These are phyloP conservation scores for Rhodofomes roseus DNA, from an alignment of 1,284 basidiomycete species.

Conservation along the genomic window DNA sequence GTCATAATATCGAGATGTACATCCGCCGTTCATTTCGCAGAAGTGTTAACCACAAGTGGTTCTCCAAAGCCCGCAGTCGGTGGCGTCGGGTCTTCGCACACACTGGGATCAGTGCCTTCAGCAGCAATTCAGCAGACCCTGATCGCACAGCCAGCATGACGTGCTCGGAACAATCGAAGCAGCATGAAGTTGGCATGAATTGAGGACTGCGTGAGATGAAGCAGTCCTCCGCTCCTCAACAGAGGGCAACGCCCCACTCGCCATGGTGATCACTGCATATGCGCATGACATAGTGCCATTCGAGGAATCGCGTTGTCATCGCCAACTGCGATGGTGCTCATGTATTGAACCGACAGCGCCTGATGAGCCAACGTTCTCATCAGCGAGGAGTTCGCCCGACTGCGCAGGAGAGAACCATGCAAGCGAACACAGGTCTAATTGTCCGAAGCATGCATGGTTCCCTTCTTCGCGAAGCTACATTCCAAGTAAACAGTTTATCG, in stretches of 20 bases:
- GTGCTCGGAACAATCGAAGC: conserved; percentile 3
- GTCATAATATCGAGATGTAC: not conserved
- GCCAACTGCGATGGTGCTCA: not conserved
- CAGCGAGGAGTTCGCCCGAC: not conserved
- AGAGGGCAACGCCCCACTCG: not conserved
- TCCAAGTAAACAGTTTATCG: not conserved
- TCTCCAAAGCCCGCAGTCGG: not conserved
- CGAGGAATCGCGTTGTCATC: not conserved
- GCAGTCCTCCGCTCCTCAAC: not conserved
- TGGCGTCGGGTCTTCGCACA: not conserved
- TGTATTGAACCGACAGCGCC: not conserved
- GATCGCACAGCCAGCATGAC: conserved; percentile 1
- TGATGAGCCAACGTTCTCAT: not conserved
- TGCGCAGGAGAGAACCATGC: not conserved
- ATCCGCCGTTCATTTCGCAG: not conserved
- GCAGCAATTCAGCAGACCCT: not conserved
- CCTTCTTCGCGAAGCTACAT: not conserved
- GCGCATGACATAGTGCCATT: not conserved
- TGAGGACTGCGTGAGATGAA: not conserved
- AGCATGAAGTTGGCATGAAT: not conserved
- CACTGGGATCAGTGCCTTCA: not conserved
- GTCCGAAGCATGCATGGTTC: not conserved
- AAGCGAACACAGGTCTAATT: not conserved
- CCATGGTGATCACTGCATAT: not conserved
- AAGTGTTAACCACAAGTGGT: not conserved